phyloP scores from a whole-genome alignment of 208 protist genomes.

The Leishmania amazonensis region DNA sequence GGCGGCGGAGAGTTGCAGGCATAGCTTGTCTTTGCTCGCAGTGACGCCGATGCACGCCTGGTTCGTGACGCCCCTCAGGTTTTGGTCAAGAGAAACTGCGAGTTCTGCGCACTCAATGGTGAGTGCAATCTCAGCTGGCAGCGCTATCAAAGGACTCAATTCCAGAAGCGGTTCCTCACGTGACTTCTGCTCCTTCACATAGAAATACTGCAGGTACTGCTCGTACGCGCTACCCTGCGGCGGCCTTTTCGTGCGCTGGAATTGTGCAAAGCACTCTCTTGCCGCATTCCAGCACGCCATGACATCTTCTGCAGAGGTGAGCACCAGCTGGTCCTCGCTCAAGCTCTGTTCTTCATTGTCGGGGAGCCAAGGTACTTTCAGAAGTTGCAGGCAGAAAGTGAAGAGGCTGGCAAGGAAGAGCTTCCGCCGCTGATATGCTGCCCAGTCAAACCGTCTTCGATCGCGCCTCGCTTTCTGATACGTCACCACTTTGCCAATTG shows the following conservation, averaged over 20 bases:
- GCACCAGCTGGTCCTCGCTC: slow-evolving; percentile 16
- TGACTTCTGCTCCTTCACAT: not conserved
- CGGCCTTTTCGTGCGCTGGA: not conserved
- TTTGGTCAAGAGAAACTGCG: slow-evolving; percentile 8
- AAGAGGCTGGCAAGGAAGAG: slow-evolving; percentile 20
- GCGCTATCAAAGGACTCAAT: not conserved
- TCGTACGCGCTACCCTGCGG: slow-evolving; percentile 15
- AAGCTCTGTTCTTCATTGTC: not conserved
- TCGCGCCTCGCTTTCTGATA: slow-evolving; percentile 4
- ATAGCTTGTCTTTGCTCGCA: not conserved
- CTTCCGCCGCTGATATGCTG: slow-evolving; percentile 19
- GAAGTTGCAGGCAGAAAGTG: slow-evolving; percentile 13
- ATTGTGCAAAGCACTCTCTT: slow-evolving; percentile 17
- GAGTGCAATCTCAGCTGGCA: slow-evolving; percentile 12
- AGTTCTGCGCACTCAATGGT: slow-evolving; percentile 14
- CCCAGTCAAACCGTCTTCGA: slow-evolving; percentile 32
- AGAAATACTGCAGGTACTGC: slow-evolving; percentile 20
- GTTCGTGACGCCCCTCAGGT: not conserved
- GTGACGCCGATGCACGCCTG: not conserved
- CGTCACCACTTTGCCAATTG: slow-evolving; percentile 15
- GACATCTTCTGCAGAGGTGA: slow-evolving; percentile 14
- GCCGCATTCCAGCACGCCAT: slow-evolving; percentile 36
- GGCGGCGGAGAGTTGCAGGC: slow-evolving; percentile 5
- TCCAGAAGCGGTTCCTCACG: not conserved
- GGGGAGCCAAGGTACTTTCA: slow-evolving; percentile 36